Base-by-base conservation (phyloP, 106 monocot genomes). In the Dendrobium catenatum region DNA sequence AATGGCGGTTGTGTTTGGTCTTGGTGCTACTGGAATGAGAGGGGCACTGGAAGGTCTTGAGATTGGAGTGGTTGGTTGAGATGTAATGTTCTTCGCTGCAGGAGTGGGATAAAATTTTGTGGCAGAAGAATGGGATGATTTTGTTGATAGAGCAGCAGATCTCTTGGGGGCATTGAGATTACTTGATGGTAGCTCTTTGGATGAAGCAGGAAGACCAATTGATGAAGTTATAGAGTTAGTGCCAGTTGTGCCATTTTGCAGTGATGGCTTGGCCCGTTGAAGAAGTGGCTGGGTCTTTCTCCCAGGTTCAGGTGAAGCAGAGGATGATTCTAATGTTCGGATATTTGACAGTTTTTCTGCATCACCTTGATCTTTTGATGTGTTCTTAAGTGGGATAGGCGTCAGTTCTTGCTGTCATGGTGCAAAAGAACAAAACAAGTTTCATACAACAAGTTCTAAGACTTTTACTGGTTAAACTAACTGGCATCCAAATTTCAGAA, bases 11-110 rank as follows among this genome's bases (percentile, higher is more conserved):
- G 55, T 54, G 24, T 78, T 79, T 79, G 88, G 86, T 80, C 87
- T 90, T 56, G 85, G 82, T 72, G 83, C 88, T 47, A 81, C 86
- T 55, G 90, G 89, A 59, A 92, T 82, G 24, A 90, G 80, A 78
- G 97, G 97, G 19, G 92, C 97, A 84, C 94, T 94, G 5, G 74
- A 89, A 56, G 94, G 97, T 82, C 94, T 90, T 42, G 92, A 89
- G 59, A 82, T n/a, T 9, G 86, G 22, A 79, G 79, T 31, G 1
- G 72, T 55, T 55, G 84, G 88, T 7, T 88, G 81, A 10, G 55
- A 24, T 6, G 44, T n/a, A 26, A 61, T 74, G 47, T 48, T 75
- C 79, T 87, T 93, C 59, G 80, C 13, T 2, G 42, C 84, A 20
- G 80, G 77, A 61, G 6, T 56, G 80, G 61, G 41, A 49, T 22